Conservation (phyloP, 768 basidiomycete species). For the Cyathus striatus region DNA sequence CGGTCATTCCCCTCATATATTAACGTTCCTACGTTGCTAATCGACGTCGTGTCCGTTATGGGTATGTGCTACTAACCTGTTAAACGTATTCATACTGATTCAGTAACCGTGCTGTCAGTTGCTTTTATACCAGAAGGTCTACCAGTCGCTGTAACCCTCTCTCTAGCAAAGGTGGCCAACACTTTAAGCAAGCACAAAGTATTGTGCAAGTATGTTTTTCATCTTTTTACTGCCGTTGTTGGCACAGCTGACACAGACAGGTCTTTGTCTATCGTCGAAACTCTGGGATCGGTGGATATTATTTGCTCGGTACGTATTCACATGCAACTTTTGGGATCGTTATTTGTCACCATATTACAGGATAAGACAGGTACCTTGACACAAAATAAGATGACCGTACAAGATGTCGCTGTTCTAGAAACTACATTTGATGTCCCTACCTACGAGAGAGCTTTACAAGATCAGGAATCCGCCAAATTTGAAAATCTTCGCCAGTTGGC, state of each 20-base stretch:
- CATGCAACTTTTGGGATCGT: neutral
- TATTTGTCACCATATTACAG: constrained; percentile 5
- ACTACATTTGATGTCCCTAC: constrained; percentile 20
- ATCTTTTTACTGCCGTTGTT: neutral
- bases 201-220: constrained; percentile 27
- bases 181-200: constrained; percentile 46
- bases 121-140: constrained; percentile 42
- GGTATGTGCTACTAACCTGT: constrained; percentile 20
- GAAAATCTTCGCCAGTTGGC: constrained; percentile 23
- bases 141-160: constrained; percentile 51
- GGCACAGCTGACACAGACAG: constrained; percentile 16
- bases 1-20: constrained; percentile 37
- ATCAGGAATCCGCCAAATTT: constrained; percentile 4
- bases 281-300: constrained; percentile 56
- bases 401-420: constrained; percentile 35
- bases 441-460: constrained; percentile 10
- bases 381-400: constrained; percentile 54
- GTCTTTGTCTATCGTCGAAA: constrained; percentile 62
- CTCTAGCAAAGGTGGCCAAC: constrained; percentile 32
- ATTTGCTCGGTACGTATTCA: constrained; percentile 26
- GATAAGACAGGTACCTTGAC: constrained; percentile 65
- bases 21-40: constrained; percentile 42
- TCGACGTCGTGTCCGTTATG: constrained; percentile 54
- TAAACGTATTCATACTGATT: neutral
- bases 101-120: constrained; percentile 18